Conservation (phyloP, 139 green algal species). For the Micromonas commoda region DNA sequence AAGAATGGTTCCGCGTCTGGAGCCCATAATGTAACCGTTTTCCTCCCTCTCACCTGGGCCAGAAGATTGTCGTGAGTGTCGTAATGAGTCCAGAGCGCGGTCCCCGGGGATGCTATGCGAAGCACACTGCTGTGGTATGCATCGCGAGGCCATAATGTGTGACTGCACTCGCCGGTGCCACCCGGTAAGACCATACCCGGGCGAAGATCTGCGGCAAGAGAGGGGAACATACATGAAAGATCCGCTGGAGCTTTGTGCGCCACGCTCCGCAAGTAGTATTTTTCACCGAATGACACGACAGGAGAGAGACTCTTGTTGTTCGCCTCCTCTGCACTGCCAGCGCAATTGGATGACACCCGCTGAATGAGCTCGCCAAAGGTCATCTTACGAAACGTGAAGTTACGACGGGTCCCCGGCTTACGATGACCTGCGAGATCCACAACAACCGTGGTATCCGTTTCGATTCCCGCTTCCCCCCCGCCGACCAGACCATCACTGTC, state of each 20-base stretch:
- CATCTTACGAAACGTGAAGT: slow-evolving; percentile 33
- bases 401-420: neutral
- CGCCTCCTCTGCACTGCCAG: neutral
- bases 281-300: slow-evolving; percentile 14
- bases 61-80: slow-evolving; percentile 32
- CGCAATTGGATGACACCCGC: neutral
- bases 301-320: neutral
- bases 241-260: neutral
- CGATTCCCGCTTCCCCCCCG: neutral
- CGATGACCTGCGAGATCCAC: slow-evolving; percentile 28
- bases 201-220: slow-evolving; percentile 5
- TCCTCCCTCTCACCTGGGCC: slow-evolving; percentile 21
- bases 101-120: slow-evolving; percentile 10
- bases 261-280: slow-evolving; percentile 24
- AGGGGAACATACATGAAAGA: slow-evolving; percentile 2
- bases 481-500: neutral
- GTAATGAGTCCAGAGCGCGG: slow-evolving; percentile 31
- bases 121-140: slow-evolving; percentile 26
- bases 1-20: slow-evolving; percentile 13
- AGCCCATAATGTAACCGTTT: slow-evolving; percentile 14
- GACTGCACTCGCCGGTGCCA: neutral
- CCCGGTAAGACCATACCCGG: neutral
- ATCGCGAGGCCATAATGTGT: neutral
- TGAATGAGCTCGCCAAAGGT: slow-evolving; percentile 9
- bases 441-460: no score